Conservation (phyloP, 1,284 basidiomycete genomes). For the Heterobasidion annosum region DNA sequence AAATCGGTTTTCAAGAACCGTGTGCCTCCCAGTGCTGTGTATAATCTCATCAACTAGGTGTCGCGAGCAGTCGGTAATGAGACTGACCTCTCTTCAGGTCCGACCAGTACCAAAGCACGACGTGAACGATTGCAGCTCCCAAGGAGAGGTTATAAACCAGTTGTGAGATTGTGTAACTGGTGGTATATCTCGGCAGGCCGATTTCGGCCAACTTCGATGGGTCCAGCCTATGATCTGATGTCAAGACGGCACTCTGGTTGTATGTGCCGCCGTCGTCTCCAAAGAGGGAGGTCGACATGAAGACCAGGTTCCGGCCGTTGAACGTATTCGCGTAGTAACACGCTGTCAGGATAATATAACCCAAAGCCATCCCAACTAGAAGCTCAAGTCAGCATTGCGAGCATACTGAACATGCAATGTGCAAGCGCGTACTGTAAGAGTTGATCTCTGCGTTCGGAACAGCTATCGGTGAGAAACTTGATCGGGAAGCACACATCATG, state of each 20-base stretch:
- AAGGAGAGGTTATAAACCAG: conserved; percentile 41
- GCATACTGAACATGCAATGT: neutral
- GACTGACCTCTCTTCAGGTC: conserved; percentile 26
- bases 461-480: conserved; percentile 1
- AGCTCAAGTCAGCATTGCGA: neutral
- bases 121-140: conserved; percentile 37
- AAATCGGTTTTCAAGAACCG: conserved; percentile 27
- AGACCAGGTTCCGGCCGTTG: conserved; percentile 34
- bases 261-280: conserved; percentile 29
- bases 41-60: neutral
- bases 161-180: conserved; percentile 40
- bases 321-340: conserved; percentile 43
- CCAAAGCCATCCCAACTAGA: conserved; percentile 37
- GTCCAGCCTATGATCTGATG: conserved; percentile 31
- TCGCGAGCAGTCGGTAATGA: neutral
- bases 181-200: conserved; percentile 39
- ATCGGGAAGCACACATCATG: conserved; percentile 2
- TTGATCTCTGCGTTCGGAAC: conserved; percentile 22
- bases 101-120: conserved; percentile 43
- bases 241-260: conserved; percentile 37
- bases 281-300: conserved; percentile 43
- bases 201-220: conserved; percentile 24
- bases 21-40: conserved; percentile 31
- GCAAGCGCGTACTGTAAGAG: conserved; percentile 24
- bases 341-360: conserved; percentile 35